phyloP scores from a whole-genome alignment of 2,329 filamentous ascomycete species.

The Albophoma yamanashiensis region DNA sequence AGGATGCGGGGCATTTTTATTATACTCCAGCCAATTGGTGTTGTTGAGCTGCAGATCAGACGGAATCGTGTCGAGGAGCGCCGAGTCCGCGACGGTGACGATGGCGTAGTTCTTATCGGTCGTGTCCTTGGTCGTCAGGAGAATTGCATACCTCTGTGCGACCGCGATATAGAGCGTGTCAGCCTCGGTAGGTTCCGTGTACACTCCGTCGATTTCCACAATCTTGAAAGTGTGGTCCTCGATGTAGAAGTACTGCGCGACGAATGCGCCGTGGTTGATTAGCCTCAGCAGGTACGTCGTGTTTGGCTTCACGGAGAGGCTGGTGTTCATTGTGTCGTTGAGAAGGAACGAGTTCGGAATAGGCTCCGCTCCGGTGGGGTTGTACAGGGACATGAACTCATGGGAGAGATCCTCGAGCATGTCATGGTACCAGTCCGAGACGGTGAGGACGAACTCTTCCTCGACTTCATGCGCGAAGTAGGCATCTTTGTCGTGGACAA shows the following conservation, averaged over 20 bases:
- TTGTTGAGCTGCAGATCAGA: background rate
- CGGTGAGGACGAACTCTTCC: background rate
- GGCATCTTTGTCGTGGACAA: constrained; percentile 22
- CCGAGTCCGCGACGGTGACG: background rate
- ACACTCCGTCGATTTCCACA: background rate
- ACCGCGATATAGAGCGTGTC: background rate
- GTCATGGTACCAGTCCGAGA: background rate
- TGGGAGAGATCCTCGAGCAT: background rate
- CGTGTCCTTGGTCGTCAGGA: background rate
- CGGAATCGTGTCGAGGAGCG: background rate
- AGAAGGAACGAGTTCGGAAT: background rate
- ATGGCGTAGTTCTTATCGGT: background rate
- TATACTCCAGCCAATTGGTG: background rate
- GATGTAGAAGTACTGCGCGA: background rate
- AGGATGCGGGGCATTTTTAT: background rate
- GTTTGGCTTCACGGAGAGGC: background rate
- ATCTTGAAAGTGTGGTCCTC: background rate
- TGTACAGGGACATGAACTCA: background rate
- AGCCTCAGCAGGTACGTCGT: background rate
- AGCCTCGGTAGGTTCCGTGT: background rate
- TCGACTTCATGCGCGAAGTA: background rate
- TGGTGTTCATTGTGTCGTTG: background rate
- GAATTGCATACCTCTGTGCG: background rate
- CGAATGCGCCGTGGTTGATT: background rate
- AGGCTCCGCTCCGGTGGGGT: background rate